phyloP scores from a whole-genome alignment of 2,329 filamentous ascomycete species.

The Calonectria pseudoreteaudii region DNA sequence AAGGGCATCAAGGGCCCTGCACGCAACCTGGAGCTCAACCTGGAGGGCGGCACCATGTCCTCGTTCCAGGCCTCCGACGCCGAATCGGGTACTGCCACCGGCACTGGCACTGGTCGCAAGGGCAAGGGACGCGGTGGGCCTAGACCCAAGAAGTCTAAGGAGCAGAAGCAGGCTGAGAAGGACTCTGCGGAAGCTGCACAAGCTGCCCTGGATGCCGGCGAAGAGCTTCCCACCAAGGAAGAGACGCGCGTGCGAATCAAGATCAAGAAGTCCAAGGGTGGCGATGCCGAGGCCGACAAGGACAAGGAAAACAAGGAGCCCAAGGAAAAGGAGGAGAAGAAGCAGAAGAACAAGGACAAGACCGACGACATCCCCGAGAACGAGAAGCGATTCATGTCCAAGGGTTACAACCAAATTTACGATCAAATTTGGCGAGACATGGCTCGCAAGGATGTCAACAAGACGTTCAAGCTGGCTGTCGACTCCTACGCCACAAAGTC shows the following conservation, averaged over 20 bases:
- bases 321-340: slow-evolving; percentile 57
- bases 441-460: slow-evolving; percentile 91
- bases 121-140: slow-evolving; percentile 68
- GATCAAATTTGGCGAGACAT: slow-evolving; percentile 98
- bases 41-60: slow-evolving; percentile 87
- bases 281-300: slow-evolving; percentile 58
- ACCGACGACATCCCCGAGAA: slow-evolving; percentile 64
- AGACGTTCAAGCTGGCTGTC: slow-evolving; percentile 88
- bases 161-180: slow-evolving; percentile 85
- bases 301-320: slow-evolving; percentile 59
- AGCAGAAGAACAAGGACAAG: slow-evolving; percentile 62
- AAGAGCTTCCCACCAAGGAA: slow-evolving; percentile 73
- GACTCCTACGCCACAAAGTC: slow-evolving; percentile 88
- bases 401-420: slow-evolving; percentile 96
- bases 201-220: slow-evolving; percentile 82
- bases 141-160: slow-evolving; percentile 90
- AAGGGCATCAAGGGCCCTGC: slow-evolving; percentile 86
- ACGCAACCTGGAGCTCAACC: slow-evolving; percentile 78
- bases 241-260: slow-evolving; percentile 73
- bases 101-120: slow-evolving; percentile 47
- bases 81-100: slow-evolving; percentile 59
- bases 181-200: slow-evolving; percentile 89
- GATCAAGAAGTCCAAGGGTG: slow-evolving; percentile 65
- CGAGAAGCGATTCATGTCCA: slow-evolving; percentile 81
- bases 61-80: slow-evolving; percentile 80